These are phyloP conservation scores for Leersia perrieri DNA, from an alignment of 176 grass and related monocot species.

Conservation along the genomic window DNA sequence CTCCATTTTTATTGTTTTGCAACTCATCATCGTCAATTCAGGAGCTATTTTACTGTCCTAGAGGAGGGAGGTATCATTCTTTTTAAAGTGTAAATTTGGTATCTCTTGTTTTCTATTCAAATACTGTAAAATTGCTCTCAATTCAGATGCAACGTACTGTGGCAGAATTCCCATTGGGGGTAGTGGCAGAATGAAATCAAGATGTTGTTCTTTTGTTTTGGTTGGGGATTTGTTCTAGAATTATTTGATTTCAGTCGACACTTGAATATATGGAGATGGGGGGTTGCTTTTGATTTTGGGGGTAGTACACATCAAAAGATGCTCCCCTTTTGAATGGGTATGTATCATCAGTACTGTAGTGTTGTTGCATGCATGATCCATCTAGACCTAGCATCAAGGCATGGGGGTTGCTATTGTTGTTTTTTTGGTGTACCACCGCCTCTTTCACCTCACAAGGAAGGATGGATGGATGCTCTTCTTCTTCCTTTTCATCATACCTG, in stretches of 20 bases:
- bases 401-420: neutral
- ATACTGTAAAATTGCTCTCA: too few relatives aligned
- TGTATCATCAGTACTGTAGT: too few relatives aligned
- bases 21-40: too few relatives aligned
- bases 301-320: conserved; percentile 14
- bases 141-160: too few relatives aligned
- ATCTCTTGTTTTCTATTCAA: too few relatives aligned
- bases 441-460: too few relatives aligned
- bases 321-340: conserved; percentile 13
- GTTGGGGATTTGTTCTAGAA: neutral
- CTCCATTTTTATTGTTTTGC: too few relatives aligned
- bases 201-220: neutral
- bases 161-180: neutral
- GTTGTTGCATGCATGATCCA: neutral
- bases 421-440: neutral
- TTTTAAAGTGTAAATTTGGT: too few relatives aligned
- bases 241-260: neutral
- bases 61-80: too few relatives aligned
- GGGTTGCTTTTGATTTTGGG: conserved; percentile 1
- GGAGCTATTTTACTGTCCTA: too few relatives aligned
- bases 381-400: neutral
- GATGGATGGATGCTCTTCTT: too few relatives aligned
- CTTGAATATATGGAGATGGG: neutral
- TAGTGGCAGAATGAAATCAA: neutral
- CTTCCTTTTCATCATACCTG: neutral